Base-by-base conservation (phyloP, 108 stramenopile genomes). In the Conticribra weissflogii region DNA sequence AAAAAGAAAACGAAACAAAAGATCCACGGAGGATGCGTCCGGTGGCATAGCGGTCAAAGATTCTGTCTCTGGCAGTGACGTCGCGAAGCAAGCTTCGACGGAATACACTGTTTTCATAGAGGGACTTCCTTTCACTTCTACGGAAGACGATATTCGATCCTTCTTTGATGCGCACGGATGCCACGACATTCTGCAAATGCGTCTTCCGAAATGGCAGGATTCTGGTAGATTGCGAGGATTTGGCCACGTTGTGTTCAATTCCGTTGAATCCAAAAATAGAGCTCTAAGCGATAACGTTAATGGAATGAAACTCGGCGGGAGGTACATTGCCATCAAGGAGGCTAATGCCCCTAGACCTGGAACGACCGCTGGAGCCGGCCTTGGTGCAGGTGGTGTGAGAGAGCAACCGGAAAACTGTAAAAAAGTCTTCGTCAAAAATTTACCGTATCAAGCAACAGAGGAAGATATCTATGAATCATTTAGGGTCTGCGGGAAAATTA, bases 191-290 rank as follows among this genome's bases (percentile, higher is more conserved):
- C 29, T 81, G 19, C 83, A 89, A 24, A 32, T 97, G 49, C 81
- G 97, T n/a, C 73, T 98, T 24, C 96, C 97, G 15, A 82, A 83
- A 18, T 94, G 92, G 96, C 96, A 97, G 63, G 97, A 98, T 84
- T 87, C 95, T 3, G 96, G 96, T 3, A 72, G 96, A 48, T 69
- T 96, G 41, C 82, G 96, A 17, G 97, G 97, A 27, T 98, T 92
- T 82, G 97, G 93, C 0, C 97, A 98, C 75, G 89, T 97, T 7
- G 95, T 92, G 3, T 97, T 96, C 69, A 86, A 34, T 0, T 75
- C 83, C 3, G 49, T 25, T 21, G 68, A 74, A 48, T 68, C 84
- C 25, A 74, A 82, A 30, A 48, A 68, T 15, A 77, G 77, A 49
- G 95, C 96, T 0, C 59, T 97, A 55, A 55, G 60, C 8, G 66